Evolutionary conservation across 2,329 filamentous ascomycete genomes (phyloP), one percentile per base, ranked within the genome.

Genomic region (Dactylellina cionopaga): DNA sequence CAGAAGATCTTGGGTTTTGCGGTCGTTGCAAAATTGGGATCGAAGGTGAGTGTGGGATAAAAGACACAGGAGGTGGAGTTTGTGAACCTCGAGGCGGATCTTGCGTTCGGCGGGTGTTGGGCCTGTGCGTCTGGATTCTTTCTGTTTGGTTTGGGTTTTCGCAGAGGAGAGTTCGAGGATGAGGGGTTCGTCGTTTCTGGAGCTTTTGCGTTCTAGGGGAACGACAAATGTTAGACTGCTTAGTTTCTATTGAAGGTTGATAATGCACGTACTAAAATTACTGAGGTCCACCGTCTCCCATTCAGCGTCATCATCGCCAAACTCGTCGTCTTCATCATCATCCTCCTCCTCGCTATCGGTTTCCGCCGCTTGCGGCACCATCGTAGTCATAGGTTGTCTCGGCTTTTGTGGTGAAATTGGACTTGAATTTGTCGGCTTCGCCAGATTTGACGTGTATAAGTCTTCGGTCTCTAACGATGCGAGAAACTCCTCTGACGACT

Each of bases 21-120:
- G 77, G 78, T 94, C 89, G 77, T 96, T 96, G 81, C 93, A 97
- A 92, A 94, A 97, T 60, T 86, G 83, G 78, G 98, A 99, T 62
- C 93, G 88, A 65, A 87, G 83, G 75, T 90, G 86, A 13, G 89
- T 85, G 80, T 98, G 92, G 7, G 88, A 87, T 13, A 99, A 81
- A 1, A 99, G 84, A 78, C 92, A 96, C 11, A 97, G 82, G 0
- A 98, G 75, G 80, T 99, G 93, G 73, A 88, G 83, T 80, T 94
- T 96, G 80, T 99, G 95, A n/a, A 92, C 84, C 55, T 92, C 86
- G 27, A 95, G 79, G 17, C 93, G 87, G 27, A 84, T 78, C 47
- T 83, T 85, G 74, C 84, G 88, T 74, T 90, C 88, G 0, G 83
- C 82, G 5, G 82, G 82, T 0, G 85, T 85, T 81, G 17, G 85